A percentile compares a stretch with the other conserved stretches of the same genome.
These are phyloP conservation scores for Phytopythium vexans DNA, from an alignment of 352 stramenopile species.

Conservation along the genomic window DNA sequence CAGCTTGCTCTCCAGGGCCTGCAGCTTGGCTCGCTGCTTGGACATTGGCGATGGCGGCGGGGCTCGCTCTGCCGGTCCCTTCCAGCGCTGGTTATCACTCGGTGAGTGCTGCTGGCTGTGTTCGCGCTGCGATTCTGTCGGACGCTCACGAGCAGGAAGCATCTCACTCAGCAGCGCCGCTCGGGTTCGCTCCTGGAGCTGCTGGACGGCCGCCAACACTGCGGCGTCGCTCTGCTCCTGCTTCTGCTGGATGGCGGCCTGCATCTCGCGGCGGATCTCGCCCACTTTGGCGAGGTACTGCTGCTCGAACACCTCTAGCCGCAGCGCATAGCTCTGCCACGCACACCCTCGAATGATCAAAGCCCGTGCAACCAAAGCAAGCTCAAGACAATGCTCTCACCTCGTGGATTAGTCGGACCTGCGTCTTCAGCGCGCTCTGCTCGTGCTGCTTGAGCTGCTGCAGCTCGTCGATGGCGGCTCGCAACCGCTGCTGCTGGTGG, in stretches of 20 bases:
- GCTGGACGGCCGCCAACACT: conserved; percentile 37
- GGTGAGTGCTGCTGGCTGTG: no score
- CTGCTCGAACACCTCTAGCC: conserved; percentile 59
- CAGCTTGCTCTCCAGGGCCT: conserved; percentile 51
- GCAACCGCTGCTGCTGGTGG: conserved; percentile 41
- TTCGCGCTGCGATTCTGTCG: no score
- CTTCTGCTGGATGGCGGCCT: conserved; percentile 39
- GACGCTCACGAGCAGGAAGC: background rate
- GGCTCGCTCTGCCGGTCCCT: background rate
- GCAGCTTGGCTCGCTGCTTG: conserved; percentile 50
- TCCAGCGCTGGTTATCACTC: no score
- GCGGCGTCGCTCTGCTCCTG: conserved; percentile 30
- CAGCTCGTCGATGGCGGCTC: conserved; percentile 55
- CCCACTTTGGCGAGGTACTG: conserved; percentile 53
- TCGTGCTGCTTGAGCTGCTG: conserved; percentile 50
- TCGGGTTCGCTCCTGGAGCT: conserved; percentile 47
- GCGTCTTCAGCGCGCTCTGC: conserved; percentile 37
- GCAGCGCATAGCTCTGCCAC: conserved; percentile 43
- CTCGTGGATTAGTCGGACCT: conserved; percentile 47
- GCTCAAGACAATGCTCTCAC: conserved; percentile 7
- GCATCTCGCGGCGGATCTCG: conserved; percentile 53
- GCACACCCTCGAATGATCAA: background rate
- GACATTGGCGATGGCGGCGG: conserved; percentile 33
- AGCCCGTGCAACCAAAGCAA: background rate
- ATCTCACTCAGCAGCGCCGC: conserved; percentile 15